phyloP scores from a whole-genome alignment of 257 asterid genomes.

The Solanum ossicruentum region DNA sequence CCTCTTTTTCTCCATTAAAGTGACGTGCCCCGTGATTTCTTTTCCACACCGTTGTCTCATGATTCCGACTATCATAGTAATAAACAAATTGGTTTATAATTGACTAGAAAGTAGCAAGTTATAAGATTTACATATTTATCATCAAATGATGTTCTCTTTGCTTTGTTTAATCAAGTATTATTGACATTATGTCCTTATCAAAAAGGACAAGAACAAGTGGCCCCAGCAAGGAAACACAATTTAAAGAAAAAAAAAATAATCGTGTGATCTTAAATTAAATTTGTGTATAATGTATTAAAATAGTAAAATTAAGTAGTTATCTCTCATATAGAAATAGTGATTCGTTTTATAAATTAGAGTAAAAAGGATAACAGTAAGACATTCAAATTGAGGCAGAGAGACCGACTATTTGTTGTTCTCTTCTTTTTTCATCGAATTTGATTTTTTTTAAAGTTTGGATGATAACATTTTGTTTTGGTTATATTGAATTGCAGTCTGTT shows the following conservation, averaged over 20 bases:
- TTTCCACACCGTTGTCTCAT: neutral
- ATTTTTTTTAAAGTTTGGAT: neutral
- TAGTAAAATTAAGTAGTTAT: neutral
- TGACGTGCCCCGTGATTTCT: neutral
- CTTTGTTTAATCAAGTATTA: neutral
- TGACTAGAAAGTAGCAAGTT: constrained; percentile 9
- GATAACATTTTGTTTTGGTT: neutral
- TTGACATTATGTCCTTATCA: neutral
- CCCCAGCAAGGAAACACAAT: neutral
- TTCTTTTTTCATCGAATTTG: neutral
- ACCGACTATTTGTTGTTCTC: neutral
- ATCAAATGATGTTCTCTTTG: neutral
- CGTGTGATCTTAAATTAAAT: too few relatives aligned
- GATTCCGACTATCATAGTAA: constrained; percentile 7
- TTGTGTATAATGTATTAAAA: too few relatives aligned
- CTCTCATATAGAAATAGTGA: rapidly evolving
- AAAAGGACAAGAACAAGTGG: neutral
- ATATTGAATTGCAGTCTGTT: constrained; percentile 3
- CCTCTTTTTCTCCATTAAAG: neutral
- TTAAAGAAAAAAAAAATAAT: too few relatives aligned
- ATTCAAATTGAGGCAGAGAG: too few relatives aligned
- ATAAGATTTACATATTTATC: neutral
- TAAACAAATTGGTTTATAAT: constrained; percentile 8
- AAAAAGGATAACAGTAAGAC: rapidly evolving
- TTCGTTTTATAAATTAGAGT: neutral